Conservation (phyloP, 2,329 filamentous ascomycete species). For the Trichoderma atroviride region DNA sequence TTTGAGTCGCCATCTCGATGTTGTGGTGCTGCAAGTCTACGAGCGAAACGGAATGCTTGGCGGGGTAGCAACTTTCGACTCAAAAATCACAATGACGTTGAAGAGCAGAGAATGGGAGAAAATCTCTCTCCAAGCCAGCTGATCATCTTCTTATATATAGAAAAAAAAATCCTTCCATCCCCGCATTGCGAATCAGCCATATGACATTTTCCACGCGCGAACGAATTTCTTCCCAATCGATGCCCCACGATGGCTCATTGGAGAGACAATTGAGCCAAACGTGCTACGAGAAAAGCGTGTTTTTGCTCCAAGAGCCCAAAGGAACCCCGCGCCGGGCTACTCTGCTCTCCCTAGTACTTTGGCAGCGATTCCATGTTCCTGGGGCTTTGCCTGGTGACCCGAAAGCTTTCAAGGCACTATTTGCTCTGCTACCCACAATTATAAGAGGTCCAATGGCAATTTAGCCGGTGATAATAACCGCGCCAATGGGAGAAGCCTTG, state of each 20-base stretch:
- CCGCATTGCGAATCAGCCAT: constrained; percentile 26
- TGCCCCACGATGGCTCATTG: constrained; percentile 24
- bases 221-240: constrained; percentile 21
- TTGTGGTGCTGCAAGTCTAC: neutral
- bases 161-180: constrained; percentile 2
- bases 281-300: neutral
- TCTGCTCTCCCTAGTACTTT: constrained; percentile 14
- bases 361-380: constrained; percentile 17
- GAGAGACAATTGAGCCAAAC: neutral
- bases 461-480: constrained; percentile 25
- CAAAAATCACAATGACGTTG: constrained; percentile 10
- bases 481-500: constrained; percentile 21
- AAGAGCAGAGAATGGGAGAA: neutral
- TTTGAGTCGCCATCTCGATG: constrained; percentile 32
- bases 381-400: neutral
- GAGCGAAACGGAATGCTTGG: neutral
- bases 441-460: constrained; percentile 18
- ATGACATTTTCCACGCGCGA: constrained; percentile 17
- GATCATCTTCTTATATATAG: constrained; percentile 15
- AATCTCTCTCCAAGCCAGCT: neutral
- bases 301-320: neutral
- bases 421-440: constrained; percentile 16
- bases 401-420: neutral
- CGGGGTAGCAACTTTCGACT: constrained; percentile 2
- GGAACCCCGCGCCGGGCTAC: constrained; percentile 16